Percentiles rank a stretch among this genome's conserved stretches.
Evolutionary conservation across 2,329 filamentous ascomycete species (phyloP).

Genomic region (Apiospora phragmitis): DNA sequence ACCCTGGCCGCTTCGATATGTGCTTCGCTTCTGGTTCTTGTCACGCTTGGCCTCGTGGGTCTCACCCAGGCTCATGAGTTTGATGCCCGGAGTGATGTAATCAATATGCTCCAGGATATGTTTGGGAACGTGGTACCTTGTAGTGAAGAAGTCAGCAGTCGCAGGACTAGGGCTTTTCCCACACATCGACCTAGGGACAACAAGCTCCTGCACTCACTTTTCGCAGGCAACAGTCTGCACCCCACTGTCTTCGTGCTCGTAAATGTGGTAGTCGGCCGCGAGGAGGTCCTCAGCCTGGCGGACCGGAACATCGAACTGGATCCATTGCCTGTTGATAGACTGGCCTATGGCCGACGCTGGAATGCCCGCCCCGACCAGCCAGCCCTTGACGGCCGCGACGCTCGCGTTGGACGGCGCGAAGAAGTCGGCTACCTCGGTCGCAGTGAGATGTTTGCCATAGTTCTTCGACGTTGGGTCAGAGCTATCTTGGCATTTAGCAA

Average conservation of each 20-base stretch:
- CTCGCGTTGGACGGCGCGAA: conserved; percentile 37
- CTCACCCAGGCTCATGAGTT: conserved; percentile 37
- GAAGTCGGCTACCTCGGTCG: conserved; percentile 37
- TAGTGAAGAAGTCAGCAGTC: too few species aligned
- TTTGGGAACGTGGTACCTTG: conserved; percentile 48
- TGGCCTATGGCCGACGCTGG: conserved; percentile 31
- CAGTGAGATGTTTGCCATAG: conserved; percentile 41
- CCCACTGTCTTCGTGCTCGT: conserved; percentile 38
- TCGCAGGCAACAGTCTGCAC: conserved; percentile 38
- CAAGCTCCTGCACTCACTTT: conserved; percentile 22
- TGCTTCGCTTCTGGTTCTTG: conserved; percentile 16
- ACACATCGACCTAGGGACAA: too few species aligned
- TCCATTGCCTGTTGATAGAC: conserved; percentile 35
- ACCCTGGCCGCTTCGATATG: conserved; percentile 19
- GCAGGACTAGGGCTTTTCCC: background rate
- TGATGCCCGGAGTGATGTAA: conserved; percentile 57
- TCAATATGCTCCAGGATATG: conserved; percentile 50
- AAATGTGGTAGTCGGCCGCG: conserved; percentile 40
- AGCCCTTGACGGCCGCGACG: conserved; percentile 37
- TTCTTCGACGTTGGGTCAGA: conserved; percentile 36
- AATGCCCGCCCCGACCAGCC: conserved; percentile 37
- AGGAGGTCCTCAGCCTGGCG: conserved; percentile 40
- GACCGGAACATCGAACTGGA: conserved; percentile 42
- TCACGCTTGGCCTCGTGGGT: conserved; percentile 16
- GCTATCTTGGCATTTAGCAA: conserved; percentile 20